Conservation (phyloP, 2,329 filamentous ascomycete species). For the Verticillium nonalfalfae region DNA sequence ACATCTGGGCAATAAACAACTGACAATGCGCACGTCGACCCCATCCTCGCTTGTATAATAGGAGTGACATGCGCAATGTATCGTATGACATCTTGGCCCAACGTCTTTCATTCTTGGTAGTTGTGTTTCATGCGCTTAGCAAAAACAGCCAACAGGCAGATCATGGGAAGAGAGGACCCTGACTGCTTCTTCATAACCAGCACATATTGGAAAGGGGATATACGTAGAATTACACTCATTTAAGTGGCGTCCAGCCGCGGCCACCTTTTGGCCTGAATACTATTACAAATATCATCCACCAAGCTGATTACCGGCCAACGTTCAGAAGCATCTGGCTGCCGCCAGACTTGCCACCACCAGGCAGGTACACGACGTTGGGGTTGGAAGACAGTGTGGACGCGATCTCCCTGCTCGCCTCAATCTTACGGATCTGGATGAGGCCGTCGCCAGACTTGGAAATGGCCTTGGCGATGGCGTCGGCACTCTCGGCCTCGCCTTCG, state of each 20-base stretch:
- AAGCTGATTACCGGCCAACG: conserved; percentile 33
- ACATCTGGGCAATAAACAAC: background rate
- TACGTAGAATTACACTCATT: conserved; percentile 14
- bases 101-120: too few species aligned
- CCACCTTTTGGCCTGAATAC: conserved; percentile 1
- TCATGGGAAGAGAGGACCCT: background rate
- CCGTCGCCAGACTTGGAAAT: conserved; percentile 92
- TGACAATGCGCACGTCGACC: background rate
- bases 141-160: too few species aligned
- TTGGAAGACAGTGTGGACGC: conserved; percentile 83
- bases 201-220: background rate
- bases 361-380: conserved; percentile 93
- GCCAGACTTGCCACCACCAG: conserved; percentile 57
- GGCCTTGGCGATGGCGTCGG: conserved; percentile 90
- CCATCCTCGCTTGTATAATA: too few species aligned
- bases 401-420: conserved; percentile 95
- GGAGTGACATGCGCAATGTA: too few species aligned
- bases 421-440: conserved; percentile 90
- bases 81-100: too few species aligned
- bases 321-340: conserved; percentile 49
- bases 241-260: conserved; percentile 17
- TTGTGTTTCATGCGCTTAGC: too few species aligned
- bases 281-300: conserved; percentile 5
- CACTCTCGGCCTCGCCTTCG: conserved; percentile 95
- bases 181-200: background rate